Evolutionary conservation across 768 basidiomycete species (phyloP), one percentile per base, ranked within the genome.

Genomic region (Kwoniella dejecticola): DNA sequence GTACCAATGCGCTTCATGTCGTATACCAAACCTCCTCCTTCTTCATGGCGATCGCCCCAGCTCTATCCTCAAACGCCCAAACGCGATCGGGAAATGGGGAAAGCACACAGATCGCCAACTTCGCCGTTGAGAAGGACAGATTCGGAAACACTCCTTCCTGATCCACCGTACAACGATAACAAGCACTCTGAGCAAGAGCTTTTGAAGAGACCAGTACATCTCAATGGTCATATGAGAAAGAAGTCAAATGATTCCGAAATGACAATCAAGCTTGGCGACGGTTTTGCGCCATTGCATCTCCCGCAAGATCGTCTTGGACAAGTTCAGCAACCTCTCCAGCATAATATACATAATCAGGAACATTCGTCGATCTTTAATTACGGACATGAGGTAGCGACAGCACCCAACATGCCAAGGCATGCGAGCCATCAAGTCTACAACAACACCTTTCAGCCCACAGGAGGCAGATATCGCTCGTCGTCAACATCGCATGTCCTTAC

Each of bases 201-300:
- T 30, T 7, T 2, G 23, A 46, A n/a, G 13, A 26, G 44, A 56
- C 54, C 30, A 7, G 31, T 30, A 17, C 38, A 40, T 11, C 15
- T 29, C 21, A 54, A 27, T 17, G 38, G 38, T 12, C 52, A 54
- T 42, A 7, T 41, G 21, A 23, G 52, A 23, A 23, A 54, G 13
- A 45, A 33, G 13, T 60, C 59, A n/a, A 40, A 36, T n/a, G 59
- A 60, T 33, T 60, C 59, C 13, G 47, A 53, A 17, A 38, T 41
- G 29, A 60, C 59, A 8, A 30, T 60, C 29, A 52, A 40, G 44
- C 31, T 42, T 7, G 54, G 54, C 12, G 29, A 45, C 23, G 54
- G 54, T 8, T 56, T 56, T 29, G 42, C 46, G 15, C 41, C 54
- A 15, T 7, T 56, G 12, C 19, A 15, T 41, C 17, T 0, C 2